Evolutionary conservation across 352 stramenopile species (phyloP), one percentile per base, ranked within the genome.

Genomic region (Globisporangium paddicum): DNA sequence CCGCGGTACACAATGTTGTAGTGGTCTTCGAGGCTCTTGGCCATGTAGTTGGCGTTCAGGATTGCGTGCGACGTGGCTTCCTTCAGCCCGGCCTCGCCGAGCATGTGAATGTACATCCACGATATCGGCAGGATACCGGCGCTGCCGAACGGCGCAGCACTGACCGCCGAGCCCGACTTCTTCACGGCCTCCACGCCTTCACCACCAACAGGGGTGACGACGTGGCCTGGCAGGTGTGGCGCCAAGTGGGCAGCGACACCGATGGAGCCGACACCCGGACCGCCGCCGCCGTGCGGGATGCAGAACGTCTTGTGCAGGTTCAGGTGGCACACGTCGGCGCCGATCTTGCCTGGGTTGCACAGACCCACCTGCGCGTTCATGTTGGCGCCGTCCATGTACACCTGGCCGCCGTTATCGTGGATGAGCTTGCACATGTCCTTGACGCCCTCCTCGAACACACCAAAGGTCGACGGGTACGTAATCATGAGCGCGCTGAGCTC

Each of bases 21-120:
- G 67, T 97, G 87, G 46, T 78, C 82, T 63, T 96, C 86, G 14
- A 99, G 81, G 41, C 86, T 82, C 65, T 93, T 95, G 19, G 97
- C 95, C 93, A 99, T 99, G 93, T 99, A 99, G 78, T 99, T 99
- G 21, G 97, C 97, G 75, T 99, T 99, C 58, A 99, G 76, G 79
- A 99, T 99, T 28, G 97, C 97, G 55, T 94, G 81, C 42, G 79
- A 82, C 44, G 94, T 98, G 8, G 95, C 89, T 57, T 93, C 83
- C 69, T 97, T 98, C 7, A 99, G 71, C 18, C 97, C 97, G 25
- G 93, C 74, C 63, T 97, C 88, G 55, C 97, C 97, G 35, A 99
- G 82, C 96, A 99, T 99, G 77, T 98, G 98, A 66, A 99, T 99
- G 80, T 99, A 99, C 96, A 99, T 99, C 95, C 96, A 99, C 8